Evolutionary conservation across 345 rosid species (phyloP).

Genomic region (Camelina hispida): DNA sequence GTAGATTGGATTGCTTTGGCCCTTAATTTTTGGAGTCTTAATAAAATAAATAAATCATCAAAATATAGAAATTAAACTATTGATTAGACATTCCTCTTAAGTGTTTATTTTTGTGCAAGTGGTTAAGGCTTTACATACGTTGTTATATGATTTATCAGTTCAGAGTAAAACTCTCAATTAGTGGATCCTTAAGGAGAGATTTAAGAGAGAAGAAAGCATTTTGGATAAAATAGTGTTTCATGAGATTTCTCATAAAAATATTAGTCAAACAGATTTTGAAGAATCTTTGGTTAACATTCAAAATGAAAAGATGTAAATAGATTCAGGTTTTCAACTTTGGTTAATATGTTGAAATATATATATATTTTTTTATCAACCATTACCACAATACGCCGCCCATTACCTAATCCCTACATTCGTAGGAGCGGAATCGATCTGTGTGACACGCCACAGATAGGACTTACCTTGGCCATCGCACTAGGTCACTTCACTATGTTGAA

Average conservation of each 20-base stretch:
- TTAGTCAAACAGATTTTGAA: neutral
- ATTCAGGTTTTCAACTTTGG: conserved; percentile 12
- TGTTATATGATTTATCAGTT: neutral
- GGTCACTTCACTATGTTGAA: neutral
- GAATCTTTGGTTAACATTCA: neutral
- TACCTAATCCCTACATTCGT: no score
- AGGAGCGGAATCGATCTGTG: no score
- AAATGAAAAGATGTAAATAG: neutral
- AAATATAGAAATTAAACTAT: neutral
- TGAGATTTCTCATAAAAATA: neutral
- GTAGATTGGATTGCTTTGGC: conserved; percentile 43
- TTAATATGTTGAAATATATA: no score
- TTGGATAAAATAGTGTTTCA: neutral
- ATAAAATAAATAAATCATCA: conserved; percentile 9
- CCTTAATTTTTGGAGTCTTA: conserved; percentile 31
- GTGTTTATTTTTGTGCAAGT: neutral
- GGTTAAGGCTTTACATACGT: neutral
- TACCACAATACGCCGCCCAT: no score
- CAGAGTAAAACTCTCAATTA: neutral
- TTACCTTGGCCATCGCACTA: no score
- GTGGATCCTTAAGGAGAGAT: neutral
- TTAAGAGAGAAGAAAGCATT: neutral
- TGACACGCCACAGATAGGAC: no score
- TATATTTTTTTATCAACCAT: no score
- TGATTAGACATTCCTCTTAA: neutral